Evolutionary conservation across 805 yeast species (phyloP), one percentile per base, ranked within the genome.

Genomic region (Tetrapisispora iriomotensis): DNA sequence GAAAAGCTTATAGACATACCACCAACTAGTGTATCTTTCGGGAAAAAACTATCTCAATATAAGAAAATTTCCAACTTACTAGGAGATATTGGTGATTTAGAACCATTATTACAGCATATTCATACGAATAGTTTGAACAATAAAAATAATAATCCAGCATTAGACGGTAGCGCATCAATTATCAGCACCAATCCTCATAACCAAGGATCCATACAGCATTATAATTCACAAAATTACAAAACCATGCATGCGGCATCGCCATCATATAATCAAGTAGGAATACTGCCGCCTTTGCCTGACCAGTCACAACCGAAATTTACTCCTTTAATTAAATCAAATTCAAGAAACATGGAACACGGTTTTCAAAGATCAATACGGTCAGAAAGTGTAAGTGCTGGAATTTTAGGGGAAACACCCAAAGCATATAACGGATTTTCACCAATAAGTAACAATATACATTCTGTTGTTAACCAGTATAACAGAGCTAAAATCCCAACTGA

Each of bases 1-100:
- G 82, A 78, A 45, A 67, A 64, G 31, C 42, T 72, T 22, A 49
- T 75, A 22, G 57, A 45, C 20, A 37, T 58, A 26, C 39, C 48
- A 3, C 54, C 55, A 19, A 50, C 45, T 29, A 54, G 58, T 8
- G 42, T 43, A 14, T 45, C 56, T 8, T 57, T 51, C 21, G 58
- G 56, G 45, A 58, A 56, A 43, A 62, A 56, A 43, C 48, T 57
- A 17, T 19, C 39, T 36, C 61, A 61, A 40, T 67, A 67, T 41
- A 64, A 63, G 41, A 65, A 60, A 36, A 50, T 66, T 6, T 51
- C 69, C 3, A 69, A 66, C 20, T 56, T 60, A 41, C 37, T 64
- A 8, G 51, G 50, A 7, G 38, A 42, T 27, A 43, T 40, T 4
- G 42, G 35, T 12, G 38, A 32, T 37, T 29, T 41, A 14, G 39